Evolutionary conservation across 805 yeast species (phyloP).

Genomic region (Candida maltosa): DNA sequence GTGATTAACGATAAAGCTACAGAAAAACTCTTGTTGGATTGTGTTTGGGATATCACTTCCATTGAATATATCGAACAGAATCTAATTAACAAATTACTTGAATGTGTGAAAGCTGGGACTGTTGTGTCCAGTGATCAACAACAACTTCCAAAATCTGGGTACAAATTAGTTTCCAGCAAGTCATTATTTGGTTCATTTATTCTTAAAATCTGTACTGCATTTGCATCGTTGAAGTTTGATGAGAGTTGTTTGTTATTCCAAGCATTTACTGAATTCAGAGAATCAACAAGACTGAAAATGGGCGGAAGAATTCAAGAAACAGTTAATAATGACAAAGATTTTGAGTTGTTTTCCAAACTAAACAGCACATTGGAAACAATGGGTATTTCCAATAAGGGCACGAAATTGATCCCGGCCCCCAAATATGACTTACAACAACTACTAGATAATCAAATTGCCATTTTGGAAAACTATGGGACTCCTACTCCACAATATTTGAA

Average conservation of each 20-base stretch:
- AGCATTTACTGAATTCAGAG: conserved; percentile 34
- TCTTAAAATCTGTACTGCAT: conserved; percentile 27
- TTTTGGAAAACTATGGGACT: conserved; percentile 51
- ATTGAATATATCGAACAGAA: conserved; percentile 46
- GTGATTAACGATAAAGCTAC: conserved; percentile 12
- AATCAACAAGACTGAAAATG: conserved; percentile 16
- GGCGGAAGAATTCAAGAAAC: conserved; percentile 9
- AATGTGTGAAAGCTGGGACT: neutral
- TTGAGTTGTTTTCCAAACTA: conserved; percentile 12
- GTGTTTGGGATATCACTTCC: conserved; percentile 46
- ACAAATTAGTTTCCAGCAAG: conserved; percentile 13
- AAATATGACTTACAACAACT: conserved; percentile 49
- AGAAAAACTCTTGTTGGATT: conserved; percentile 26
- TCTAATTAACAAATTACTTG: conserved; percentile 1
- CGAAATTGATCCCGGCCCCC: conserved; percentile 40
- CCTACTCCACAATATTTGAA: conserved; percentile 44
- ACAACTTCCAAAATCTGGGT: neutral
- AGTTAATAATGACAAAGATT: conserved; percentile 8
- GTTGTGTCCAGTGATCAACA: neutral
- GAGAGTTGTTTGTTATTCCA: conserved; percentile 30
- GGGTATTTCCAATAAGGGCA: conserved; percentile 5
- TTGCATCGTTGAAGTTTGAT: conserved; percentile 33
- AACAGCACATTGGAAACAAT: conserved; percentile 12
- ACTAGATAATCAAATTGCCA: conserved; percentile 50
- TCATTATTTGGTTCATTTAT: conserved; percentile 31